A percentile compares a stretch with the other conserved stretches of the same genome.
These are phyloP conservation scores for Heteromeles arbutifolia DNA, from an alignment of 306 rosid genomes.

Conservation along the genomic window DNA sequence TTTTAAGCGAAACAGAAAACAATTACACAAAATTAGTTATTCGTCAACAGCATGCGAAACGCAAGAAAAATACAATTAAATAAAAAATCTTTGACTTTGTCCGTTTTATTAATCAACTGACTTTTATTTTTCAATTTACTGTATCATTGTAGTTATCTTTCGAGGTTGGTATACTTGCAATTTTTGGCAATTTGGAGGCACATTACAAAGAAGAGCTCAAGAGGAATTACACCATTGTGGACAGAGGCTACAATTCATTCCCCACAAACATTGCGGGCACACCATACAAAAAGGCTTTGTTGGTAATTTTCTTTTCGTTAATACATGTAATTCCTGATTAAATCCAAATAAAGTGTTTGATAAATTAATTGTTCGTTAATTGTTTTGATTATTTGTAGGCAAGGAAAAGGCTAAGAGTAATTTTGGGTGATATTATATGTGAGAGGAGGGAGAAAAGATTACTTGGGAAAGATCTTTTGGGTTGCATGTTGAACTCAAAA, in stretches of 20 bases:
- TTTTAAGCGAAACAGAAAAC: neutral
- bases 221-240: constrained; percentile 49
- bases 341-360: neutral
- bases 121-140: neutral
- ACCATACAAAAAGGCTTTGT: constrained; percentile 54
- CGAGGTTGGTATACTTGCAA: constrained; percentile 66
- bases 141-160: constrained; percentile 60
- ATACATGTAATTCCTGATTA: neutral
- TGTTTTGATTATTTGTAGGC: constrained; percentile 34
- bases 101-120: neutral
- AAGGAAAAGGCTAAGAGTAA: constrained; percentile 51
- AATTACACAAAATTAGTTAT: no score
- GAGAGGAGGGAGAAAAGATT: constrained; percentile 61
- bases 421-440: constrained; percentile 48
- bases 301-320: constrained; percentile 23
- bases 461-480: constrained; percentile 52
- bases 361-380: neutral
- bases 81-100: neutral
- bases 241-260: constrained; percentile 79
- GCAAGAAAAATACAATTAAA: neutral
- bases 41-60: no score
- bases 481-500: constrained; percentile 52
- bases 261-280: constrained; percentile 69
- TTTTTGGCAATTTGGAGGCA: constrained; percentile 55
- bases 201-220: constrained; percentile 51